Percentiles rank a stretch among this genome's conserved stretches.
These are phyloP conservation scores for Cryptosporidium felis DNA, from an alignment of 169 alveolate species.

Conservation along the genomic window DNA sequence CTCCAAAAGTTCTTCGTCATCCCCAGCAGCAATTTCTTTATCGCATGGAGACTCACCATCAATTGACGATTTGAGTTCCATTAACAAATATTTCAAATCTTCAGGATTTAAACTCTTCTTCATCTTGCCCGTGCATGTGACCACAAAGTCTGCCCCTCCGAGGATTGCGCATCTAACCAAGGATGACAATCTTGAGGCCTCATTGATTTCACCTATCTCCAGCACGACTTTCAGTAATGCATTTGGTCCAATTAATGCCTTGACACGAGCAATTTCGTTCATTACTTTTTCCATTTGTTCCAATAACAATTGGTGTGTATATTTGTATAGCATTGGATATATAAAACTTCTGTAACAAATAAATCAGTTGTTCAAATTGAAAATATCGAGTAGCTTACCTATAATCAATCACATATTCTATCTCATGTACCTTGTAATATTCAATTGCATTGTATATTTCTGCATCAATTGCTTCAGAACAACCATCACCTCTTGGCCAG, in stretches of 20 bases:
- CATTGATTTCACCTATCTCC: constrained; percentile 64
- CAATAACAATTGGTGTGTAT: constrained; percentile 37
- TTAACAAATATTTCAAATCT: constrained; percentile 10
- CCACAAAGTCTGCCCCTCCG: constrained; percentile 70
- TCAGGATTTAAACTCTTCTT: background rate
- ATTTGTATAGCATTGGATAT: constrained; percentile 63
- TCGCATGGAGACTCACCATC: constrained; percentile 69
- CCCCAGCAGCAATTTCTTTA: constrained; percentile 70
- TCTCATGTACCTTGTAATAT: constrained; percentile 66
- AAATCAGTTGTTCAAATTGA: background rate
- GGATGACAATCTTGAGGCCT: constrained; percentile 46
- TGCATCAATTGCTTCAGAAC: constrained; percentile 61
- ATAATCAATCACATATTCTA: constrained; percentile 66
- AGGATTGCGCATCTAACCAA: constrained; percentile 66
- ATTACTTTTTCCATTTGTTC: constrained; percentile 65
- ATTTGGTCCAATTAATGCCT: constrained; percentile 37
- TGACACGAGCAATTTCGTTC: constrained; percentile 38
- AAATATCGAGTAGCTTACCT: constrained; percentile 27
- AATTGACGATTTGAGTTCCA: constrained; percentile 15
- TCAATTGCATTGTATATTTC: constrained; percentile 61
- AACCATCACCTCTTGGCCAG: constrained; percentile 72
- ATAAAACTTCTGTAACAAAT: constrained; percentile 40
- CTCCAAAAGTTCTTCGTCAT: constrained; percentile 50
- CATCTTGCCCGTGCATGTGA: constrained; percentile 56
- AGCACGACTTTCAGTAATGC: constrained; percentile 56